A percentile compares a stretch with the other conserved stretches of the same genome.
Evolutionary conservation across 116 monocot species (phyloP).

Genomic region (Papilionanthe hybrid): DNA sequence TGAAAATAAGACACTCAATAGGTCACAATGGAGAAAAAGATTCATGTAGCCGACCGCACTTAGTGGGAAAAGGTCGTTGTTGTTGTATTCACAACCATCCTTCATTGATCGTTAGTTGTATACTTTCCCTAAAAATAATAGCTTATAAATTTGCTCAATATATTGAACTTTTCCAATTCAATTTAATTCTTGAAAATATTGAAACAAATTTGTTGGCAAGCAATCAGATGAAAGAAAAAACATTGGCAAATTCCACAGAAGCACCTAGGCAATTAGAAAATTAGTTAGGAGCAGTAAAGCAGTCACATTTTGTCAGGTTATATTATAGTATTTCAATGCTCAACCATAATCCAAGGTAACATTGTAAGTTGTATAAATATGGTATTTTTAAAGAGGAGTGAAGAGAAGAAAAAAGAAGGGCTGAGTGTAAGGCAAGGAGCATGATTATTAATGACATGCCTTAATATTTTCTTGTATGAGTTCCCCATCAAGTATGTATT

Average conservation of each 20-base stretch:
- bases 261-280: too few species aligned
- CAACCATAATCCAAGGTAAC: background rate
- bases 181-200: background rate
- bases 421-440: background rate
- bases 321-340: background rate
- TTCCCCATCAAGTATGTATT: constrained; percentile 70
- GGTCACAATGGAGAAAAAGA: too few species aligned
- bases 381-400: background rate
- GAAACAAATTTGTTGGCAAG: too few species aligned
- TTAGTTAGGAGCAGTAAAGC: background rate
- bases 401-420: background rate
- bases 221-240: too few species aligned
- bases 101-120: background rate
- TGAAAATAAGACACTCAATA: too few species aligned
- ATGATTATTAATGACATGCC: constrained; percentile 26
- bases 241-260: too few species aligned
- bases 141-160: background rate
- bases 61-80: too few species aligned
- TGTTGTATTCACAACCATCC: too few species aligned
- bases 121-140: background rate
- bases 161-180: background rate
- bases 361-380: background rate
- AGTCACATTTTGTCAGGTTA: background rate
- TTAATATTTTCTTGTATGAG: constrained; percentile 54
- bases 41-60: too few species aligned